Percentiles rank a stretch among this genome's conserved stretches.
Evolutionary conservation across 257 asterid genomes (phyloP).

Genomic region (Solanum raphanifolium): DNA sequence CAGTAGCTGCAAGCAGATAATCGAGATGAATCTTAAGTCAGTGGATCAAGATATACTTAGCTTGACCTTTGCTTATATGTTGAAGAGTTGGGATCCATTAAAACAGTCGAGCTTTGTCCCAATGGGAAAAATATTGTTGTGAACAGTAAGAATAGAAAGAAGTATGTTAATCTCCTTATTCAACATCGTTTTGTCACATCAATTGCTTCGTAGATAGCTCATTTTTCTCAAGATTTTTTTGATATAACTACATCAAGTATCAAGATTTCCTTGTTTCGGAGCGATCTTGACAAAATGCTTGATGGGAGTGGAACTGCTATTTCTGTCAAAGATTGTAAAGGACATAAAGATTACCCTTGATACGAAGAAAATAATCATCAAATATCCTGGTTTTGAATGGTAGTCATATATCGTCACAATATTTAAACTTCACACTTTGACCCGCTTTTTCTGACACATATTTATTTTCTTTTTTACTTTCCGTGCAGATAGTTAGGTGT

Average conservation of each 20-base stretch:
- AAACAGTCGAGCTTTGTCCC: conserved; percentile 55
- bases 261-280: conserved; percentile 42
- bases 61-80: not conserved
- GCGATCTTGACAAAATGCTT: conserved; percentile 63
- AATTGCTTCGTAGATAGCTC: conserved; percentile 35
- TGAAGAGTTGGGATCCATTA: conserved; percentile 32
- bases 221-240: conserved; percentile 53
- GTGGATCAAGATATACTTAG: conserved; percentile 64
- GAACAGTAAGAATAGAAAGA: conserved; percentile 52
- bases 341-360: not conserved
- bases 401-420: not conserved
- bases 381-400: conserved; percentile 84
- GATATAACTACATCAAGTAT: conserved; percentile 22
- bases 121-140: conserved; percentile 48
- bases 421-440: not conserved
- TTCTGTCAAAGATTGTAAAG: not conserved
- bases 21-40: conserved; percentile 37
- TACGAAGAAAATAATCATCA: not conserved
- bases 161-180: conserved; percentile 32
- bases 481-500: conserved; percentile 38
- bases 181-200: conserved; percentile 33
- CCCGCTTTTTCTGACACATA: not conserved
- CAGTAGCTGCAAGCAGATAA: not conserved
- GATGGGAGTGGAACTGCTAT: conserved; percentile 1
- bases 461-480: not conserved